Percentiles rank a stretch among this genome's conserved stretches.
These are phyloP conservation scores for Diospyros kaki DNA, from an alignment of 148 eudicot genomes.

Conservation along the genomic window DNA sequence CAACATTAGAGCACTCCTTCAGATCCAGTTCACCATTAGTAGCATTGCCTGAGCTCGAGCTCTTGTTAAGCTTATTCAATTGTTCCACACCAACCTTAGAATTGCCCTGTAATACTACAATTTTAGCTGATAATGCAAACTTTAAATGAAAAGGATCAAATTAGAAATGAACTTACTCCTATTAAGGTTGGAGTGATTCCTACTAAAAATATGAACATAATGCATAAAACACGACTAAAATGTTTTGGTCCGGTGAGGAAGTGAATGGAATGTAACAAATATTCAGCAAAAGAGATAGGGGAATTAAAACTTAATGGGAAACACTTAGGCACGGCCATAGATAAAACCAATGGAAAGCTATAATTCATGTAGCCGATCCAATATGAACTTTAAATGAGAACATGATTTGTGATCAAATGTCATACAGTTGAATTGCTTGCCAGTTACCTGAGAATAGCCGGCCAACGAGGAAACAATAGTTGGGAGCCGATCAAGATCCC, in stretches of 20 bases:
- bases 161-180: too few relatives aligned
- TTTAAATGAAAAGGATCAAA: not conserved
- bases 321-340: too few relatives aligned
- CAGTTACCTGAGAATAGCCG: slow-evolving; percentile 16
- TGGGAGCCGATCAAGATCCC: slow-evolving; percentile 68
- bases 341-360: too few relatives aligned
- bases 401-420: not conserved
- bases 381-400: too few relatives aligned
- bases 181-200: too few relatives aligned
- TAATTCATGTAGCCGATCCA: too few relatives aligned
- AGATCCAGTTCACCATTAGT: not conserved
- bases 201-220: too few relatives aligned
- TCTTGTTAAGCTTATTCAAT: not conserved
- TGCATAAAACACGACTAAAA: too few relatives aligned
- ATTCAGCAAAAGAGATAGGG: too few relatives aligned
- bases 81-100: slow-evolving; percentile 1
- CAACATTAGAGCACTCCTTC: slow-evolving; percentile 5
- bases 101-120: slow-evolving; percentile 23
- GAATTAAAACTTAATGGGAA: too few relatives aligned
- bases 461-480: slow-evolving; percentile 15
- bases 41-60: slow-evolving; percentile 3
- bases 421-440: not conserved
- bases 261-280: too few relatives aligned
- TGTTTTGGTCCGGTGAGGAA: too few relatives aligned
- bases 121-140: not conserved